Evolutionary conservation across 1,284 basidiomycete genomes (phyloP), one percentile per base, ranked within the genome.

Genomic region (Heliocybe sulcata): DNA sequence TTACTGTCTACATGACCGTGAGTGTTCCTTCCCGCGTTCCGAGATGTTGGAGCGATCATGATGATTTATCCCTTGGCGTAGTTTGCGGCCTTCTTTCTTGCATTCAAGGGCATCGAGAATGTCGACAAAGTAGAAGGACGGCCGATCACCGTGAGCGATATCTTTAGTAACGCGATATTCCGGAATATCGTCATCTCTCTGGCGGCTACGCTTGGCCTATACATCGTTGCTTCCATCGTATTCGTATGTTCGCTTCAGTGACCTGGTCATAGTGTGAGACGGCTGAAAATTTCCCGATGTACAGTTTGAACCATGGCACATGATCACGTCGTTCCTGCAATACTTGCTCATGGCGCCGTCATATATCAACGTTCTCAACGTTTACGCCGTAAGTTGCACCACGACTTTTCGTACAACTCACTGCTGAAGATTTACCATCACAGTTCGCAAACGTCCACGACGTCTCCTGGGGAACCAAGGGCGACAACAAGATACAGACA

Each of bases 291-390:
- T 58, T 54, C 22, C 16, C 25, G 19, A n/a, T 53, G 22, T 59
- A 45, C 60, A 90, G 87, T 85, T 92, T 63, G 90, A 95, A 64
- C 93, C 92, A 2, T 90, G 91, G 85, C 94, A 96, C 65, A 87
- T 91, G 87, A 79, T 97, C 65, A 97, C 95, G 0, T 92, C 88
- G n/a, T 96, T 97, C 72, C 45, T 94, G 14, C 95, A 98, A 68
- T 98, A 98, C 66, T 73, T 95, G 22, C 77, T 98, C 54, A 83
- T 96, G 75, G 89, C 92, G 0, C 95, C 96, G 2, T 93, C 92
- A 0, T 98, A 95, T 64, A 94, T 95, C 67, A 82, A 88, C 55
- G 89, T 97, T 14, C 77, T 96, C 57, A 96, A 96, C 66, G 89
- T 92, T 54, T 92, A 91, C 63, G 90, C 88, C 29, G 86, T 91